Percentiles rank a stretch among this genome's conserved stretches.
phyloP scores from a whole-genome alignment of 2,329 filamentous ascomycete genomes.

The Hymenotorrendiella dingleyae region DNA sequence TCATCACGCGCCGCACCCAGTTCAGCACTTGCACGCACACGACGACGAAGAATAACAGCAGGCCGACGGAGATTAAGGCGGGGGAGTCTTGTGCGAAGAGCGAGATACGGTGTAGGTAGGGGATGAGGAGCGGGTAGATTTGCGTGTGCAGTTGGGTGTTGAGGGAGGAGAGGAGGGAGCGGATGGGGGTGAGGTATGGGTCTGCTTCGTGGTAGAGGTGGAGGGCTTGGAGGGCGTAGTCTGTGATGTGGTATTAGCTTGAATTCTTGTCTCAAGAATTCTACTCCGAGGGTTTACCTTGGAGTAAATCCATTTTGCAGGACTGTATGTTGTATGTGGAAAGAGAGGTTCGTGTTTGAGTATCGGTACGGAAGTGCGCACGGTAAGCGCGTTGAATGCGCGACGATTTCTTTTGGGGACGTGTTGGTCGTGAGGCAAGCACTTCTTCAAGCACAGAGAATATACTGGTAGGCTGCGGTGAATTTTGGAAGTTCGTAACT shows the following conservation, averaged over 20 bases:
- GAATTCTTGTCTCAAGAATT: too few relatives aligned
- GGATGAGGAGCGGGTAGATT: slow-evolving; percentile 18
- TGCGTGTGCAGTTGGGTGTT: background rate
- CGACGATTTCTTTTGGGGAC: too few relatives aligned
- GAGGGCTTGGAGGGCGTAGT: slow-evolving; percentile 14
- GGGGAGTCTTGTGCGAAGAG: slow-evolving; percentile 20
- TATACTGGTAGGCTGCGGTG: too few relatives aligned
- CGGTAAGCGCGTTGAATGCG: too few relatives aligned
- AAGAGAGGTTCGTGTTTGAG: too few relatives aligned
- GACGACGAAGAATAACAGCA: slow-evolving; percentile 56
- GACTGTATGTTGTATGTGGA: too few relatives aligned
- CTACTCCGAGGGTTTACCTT: too few relatives aligned
- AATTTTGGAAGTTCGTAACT: too few relatives aligned
- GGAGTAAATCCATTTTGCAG: too few relatives aligned
- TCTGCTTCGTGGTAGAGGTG: slow-evolving; percentile 14
- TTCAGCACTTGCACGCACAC: slow-evolving; percentile 58
- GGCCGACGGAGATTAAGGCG: slow-evolving; percentile 41
- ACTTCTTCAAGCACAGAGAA: too few relatives aligned
- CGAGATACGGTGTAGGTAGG: slow-evolving; percentile 13
- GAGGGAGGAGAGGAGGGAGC: slow-evolving; percentile 2
- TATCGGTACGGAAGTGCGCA: too few relatives aligned
- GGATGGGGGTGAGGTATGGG: slow-evolving; percentile 19
- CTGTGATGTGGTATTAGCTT: slow-evolving; percentile 7
- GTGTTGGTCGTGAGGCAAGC: too few relatives aligned
- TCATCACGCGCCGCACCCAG: slow-evolving; percentile 64